These are phyloP conservation scores for Annulohypoxylon maeteangense DNA, from an alignment of 495 filamentous ascomycete genomes.

Conservation along the genomic window DNA sequence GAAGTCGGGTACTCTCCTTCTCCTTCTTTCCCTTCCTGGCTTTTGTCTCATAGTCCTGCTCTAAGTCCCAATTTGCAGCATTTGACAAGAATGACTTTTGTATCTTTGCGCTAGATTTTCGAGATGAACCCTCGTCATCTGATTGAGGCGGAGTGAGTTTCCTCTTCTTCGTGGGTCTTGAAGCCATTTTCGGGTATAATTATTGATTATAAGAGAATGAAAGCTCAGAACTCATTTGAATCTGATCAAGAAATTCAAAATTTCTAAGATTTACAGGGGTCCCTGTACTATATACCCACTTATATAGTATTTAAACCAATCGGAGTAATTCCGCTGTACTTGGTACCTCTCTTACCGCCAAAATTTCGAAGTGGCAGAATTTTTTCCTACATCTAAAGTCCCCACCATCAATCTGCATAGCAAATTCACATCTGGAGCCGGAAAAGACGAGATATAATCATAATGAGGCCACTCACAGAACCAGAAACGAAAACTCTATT, in stretches of 20 bases:
- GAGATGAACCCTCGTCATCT: conserved; percentile 45
- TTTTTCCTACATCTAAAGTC: conserved; percentile 38
- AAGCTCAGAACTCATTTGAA: background rate
- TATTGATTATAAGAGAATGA: conserved; percentile 15
- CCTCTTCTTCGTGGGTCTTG: conserved; percentile 57
- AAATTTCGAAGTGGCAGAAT: conserved; percentile 47
- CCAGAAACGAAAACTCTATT: conserved; percentile 78
- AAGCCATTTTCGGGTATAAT: conserved; percentile 47
- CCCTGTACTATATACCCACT: conserved; percentile 9
- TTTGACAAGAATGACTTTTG: conserved; percentile 60
- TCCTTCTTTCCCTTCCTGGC: conserved; percentile 79
- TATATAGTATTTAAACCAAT: conserved; percentile 19
- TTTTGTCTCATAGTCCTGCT: conserved; percentile 87
- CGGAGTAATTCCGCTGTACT: conserved; percentile 35
- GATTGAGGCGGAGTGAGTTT: conserved; percentile 55
- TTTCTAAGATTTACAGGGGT: conserved; percentile 26
- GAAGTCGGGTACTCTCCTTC: conserved; percentile 77
- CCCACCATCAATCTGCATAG: conserved; percentile 26
- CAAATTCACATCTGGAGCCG: background rate
- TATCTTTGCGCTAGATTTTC: conserved; percentile 44
- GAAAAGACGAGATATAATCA: conserved; percentile 27
- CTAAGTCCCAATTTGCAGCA: conserved; percentile 78
- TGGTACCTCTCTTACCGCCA: conserved; percentile 31
- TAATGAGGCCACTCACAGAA: conserved; percentile 80
- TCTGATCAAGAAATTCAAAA: conserved; percentile 35